Evolutionary conservation across 306 rosid species (phyloP).

Genomic region (Dalbergia cochinchinensis): DNA sequence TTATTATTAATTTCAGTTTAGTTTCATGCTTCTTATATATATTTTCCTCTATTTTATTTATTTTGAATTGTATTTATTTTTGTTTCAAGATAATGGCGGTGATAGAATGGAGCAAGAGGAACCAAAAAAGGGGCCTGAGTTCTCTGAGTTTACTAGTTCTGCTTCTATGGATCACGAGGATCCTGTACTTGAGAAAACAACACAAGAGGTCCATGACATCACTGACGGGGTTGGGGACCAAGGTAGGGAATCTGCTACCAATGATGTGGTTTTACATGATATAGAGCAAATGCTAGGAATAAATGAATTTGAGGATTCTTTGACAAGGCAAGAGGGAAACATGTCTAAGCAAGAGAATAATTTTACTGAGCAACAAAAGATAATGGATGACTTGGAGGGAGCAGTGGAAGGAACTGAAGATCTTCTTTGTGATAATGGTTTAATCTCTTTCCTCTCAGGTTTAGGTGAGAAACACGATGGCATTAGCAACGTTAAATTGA

Average conservation of each 20-base stretch:
- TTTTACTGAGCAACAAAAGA: no score
- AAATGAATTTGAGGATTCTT: conserved; percentile 38
- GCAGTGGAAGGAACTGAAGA: no score
- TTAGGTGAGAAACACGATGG: no score
- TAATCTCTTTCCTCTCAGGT: no score
- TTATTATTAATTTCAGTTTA: not conserved
- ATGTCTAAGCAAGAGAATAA: no score
- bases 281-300: conserved; percentile 39
- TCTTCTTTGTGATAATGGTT: no score
- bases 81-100: conserved; percentile 51
- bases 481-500: no score
- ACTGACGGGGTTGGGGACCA: conserved; percentile 37
- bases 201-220: conserved; percentile 39
- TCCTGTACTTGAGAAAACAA: conserved; percentile 23
- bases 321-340: no score
- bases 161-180: conserved; percentile 28
- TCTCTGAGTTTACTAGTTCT: conserved; percentile 29
- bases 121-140: conserved; percentile 38
- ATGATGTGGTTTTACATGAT: conserved; percentile 37
- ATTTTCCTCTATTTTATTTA: not conserved
- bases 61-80: not conserved
- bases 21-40: conserved; percentile 11
- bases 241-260: conserved; percentile 21
- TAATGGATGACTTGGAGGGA: no score
- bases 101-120: conserved; percentile 44